Conservation (phyloP, 345 rosid genomes). For the Lenwebbia sp. region DNA sequence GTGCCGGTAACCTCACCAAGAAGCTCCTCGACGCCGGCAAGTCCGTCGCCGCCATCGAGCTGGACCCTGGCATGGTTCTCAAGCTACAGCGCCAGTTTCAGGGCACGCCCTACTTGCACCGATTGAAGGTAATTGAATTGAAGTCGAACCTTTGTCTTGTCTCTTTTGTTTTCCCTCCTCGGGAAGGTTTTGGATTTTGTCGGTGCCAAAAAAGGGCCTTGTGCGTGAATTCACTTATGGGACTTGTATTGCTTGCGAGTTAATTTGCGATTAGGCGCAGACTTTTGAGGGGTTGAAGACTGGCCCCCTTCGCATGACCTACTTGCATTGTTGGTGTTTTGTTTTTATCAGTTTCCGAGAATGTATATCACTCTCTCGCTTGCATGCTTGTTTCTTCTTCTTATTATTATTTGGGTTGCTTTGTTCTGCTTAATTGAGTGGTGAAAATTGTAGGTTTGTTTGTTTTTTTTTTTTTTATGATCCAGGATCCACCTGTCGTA, state of each 20-base stretch:
- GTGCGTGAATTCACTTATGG: background rate
- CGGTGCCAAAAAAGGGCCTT: background rate
- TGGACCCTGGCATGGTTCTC: constrained; percentile 88
- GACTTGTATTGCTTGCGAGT: background rate
- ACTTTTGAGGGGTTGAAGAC: background rate
- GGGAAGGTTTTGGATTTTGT: background rate
- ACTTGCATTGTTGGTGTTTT: no score
- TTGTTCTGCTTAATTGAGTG: background rate
- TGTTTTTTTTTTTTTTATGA: no score
- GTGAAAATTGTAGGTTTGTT: background rate
- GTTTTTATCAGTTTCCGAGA: background rate
- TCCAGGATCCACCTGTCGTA: no score
- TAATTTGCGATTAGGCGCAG: background rate
- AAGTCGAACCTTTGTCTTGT: background rate
- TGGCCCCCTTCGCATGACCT: no score
- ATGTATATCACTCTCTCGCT: background rate
- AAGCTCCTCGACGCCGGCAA: constrained; percentile 83
- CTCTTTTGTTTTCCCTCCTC: background rate
- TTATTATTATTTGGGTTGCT: no score
- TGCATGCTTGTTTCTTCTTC: background rate
- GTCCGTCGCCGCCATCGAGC: constrained; percentile 60
- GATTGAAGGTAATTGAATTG: constrained; percentile 32
- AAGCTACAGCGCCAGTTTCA: constrained; percentile 81
- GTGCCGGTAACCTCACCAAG: constrained; percentile 58
- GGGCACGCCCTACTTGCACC: constrained; percentile 41